A percentile compares a stretch with the other conserved stretches of the same genome.
Evolutionary conservation across 164 flowering plant genomes (phyloP).

Genomic region (Magnolia officinalis): DNA sequence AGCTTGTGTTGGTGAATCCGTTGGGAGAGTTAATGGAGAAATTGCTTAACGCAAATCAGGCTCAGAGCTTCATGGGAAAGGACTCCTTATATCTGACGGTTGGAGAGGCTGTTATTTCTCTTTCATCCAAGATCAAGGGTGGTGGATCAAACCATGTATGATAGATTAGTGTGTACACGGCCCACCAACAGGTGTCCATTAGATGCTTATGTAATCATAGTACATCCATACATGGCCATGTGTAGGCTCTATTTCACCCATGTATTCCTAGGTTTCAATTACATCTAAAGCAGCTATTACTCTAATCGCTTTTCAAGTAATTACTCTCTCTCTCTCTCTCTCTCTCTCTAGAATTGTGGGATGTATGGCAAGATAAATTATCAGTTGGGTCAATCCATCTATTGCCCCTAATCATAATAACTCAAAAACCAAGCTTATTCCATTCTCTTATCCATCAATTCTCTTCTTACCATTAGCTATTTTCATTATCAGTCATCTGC

Average conservation of each 20-base stretch:
- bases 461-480: no score
- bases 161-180: neutral
- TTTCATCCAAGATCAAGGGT: slow-evolving; percentile 43
- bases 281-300: neutral
- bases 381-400: no score
- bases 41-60: slow-evolving; percentile 49
- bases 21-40: slow-evolving; percentile 78
- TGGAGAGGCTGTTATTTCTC: slow-evolving; percentile 70
- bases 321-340: no score
- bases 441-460: no score
- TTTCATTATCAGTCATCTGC: no score
- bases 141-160: slow-evolving; percentile 21
- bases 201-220: neutral
- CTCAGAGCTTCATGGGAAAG: slow-evolving; percentile 32
- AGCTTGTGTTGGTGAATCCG: slow-evolving; percentile 88
- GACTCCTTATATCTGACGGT: slow-evolving; percentile 65
- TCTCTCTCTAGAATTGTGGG: no score
- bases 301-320: no score
- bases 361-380: no score
- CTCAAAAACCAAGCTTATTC: no score
- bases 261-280: neutral
- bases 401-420: no score
- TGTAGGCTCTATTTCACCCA: neutral
- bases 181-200: neutral
- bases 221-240: neutral